Percentiles rank a stretch among this genome's conserved stretches.
These are phyloP conservation scores for Parachaetomium inaequale DNA, from an alignment of 495 filamentous ascomycete species.

Conservation along the genomic window DNA sequence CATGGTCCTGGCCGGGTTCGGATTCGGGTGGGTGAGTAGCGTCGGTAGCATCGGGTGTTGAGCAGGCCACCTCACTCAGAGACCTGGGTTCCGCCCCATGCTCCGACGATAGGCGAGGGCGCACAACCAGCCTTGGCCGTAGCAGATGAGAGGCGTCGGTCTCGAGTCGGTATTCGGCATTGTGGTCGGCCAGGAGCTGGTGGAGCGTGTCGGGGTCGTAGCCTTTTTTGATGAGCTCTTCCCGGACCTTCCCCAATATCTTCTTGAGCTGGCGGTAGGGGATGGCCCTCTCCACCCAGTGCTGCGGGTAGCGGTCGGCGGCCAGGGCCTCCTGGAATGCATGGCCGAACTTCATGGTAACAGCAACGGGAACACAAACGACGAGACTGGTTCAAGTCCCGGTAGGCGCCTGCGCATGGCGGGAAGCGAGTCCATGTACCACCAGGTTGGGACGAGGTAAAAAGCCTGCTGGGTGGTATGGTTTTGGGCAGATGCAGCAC, in stretches of 20 bases:
- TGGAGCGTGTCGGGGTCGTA: constrained; percentile 58
- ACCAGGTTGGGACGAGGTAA: not conserved
- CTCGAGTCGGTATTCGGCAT: constrained; percentile 49
- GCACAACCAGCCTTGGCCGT: constrained; percentile 30
- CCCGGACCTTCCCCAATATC: constrained; percentile 62
- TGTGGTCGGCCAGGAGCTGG: constrained; percentile 43
- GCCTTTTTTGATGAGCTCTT: constrained; percentile 58
- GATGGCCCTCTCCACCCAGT: constrained; percentile 67
- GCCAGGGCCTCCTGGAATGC: constrained; percentile 57
- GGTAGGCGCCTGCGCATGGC: constrained; percentile 28
- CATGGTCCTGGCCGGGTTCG: not conserved
- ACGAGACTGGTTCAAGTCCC: constrained; percentile 20
- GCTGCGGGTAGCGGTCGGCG: constrained; percentile 55
- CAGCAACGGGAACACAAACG: constrained; percentile 19
- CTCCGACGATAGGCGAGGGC: constrained; percentile 16
- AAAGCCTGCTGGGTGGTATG: not conserved
- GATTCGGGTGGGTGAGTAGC: not conserved
- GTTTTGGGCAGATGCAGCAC: not conserved
- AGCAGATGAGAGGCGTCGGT: constrained; percentile 28
- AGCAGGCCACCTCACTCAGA: constrained; percentile 7
- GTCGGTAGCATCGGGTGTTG: not conserved
- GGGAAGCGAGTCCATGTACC: constrained; percentile 15
- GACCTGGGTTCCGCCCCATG: not conserved
- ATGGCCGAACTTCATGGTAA: constrained; percentile 71
- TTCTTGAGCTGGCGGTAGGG: constrained; percentile 73